Evolutionary conservation across 176 grass and related monocot genomes (phyloP).

Genomic region (Rhynchospora tenuis): DNA sequence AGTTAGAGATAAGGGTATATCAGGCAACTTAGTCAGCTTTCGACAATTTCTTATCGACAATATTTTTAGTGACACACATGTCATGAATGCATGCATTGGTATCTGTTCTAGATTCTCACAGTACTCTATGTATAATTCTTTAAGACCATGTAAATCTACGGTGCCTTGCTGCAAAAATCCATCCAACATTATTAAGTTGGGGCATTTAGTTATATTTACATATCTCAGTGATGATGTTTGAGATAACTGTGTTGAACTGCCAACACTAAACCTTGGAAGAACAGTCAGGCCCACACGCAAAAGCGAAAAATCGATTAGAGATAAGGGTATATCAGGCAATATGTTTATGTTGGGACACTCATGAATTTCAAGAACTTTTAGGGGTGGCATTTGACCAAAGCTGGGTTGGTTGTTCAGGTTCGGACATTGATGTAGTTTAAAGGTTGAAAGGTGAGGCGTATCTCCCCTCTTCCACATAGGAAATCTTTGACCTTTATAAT

Average conservation of each 20-base stretch:
- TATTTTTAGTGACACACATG: background rate
- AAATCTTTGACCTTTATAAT: slow-evolving; percentile 28
- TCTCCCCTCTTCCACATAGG: slow-evolving; percentile 33
- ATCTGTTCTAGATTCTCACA: slow-evolving; percentile 21
- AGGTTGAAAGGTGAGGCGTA: background rate
- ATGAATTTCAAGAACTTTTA: slow-evolving; percentile 8
- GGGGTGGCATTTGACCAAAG: slow-evolving; percentile 14
- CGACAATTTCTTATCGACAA: slow-evolving; percentile 16
- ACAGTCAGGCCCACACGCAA: background rate
- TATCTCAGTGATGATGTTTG: background rate
- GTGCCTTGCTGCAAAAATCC: background rate
- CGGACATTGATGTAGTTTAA: slow-evolving; percentile 15
- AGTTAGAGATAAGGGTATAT: slow-evolving; percentile 16
- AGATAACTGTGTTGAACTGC: background rate
- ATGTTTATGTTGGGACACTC: slow-evolving; percentile 7
- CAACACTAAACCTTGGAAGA: background rate
- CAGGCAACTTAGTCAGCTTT: background rate
- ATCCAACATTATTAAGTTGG: background rate
- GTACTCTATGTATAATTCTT: slow-evolving; percentile 19
- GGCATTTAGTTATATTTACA: slow-evolving; percentile 16
- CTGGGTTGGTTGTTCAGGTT: slow-evolving; percentile 8
- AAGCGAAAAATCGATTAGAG: slow-evolving; percentile 13
- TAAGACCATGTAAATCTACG: background rate
- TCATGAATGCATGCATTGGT: slow-evolving; percentile 21
- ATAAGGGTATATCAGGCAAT: slow-evolving; percentile 26